A percentile compares a stretch with the other conserved stretches of the same genome.
Conservation (phyloP, 1,139 yeast genomes). For the Hansenula anomala region DNA sequence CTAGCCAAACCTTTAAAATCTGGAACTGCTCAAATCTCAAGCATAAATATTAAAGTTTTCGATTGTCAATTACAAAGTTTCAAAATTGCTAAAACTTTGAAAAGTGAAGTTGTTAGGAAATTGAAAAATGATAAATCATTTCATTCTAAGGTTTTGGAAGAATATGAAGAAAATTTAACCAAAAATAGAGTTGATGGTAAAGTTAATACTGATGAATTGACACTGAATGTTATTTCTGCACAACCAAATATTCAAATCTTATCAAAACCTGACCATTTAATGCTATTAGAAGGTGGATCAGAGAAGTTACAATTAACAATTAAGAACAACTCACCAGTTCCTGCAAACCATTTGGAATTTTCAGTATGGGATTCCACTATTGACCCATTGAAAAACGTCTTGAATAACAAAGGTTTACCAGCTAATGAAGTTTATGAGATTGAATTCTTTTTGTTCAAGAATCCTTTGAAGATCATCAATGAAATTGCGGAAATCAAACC, state of each 20-base stretch:
- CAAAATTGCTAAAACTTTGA: conserved; percentile 24
- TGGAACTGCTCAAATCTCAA: conserved; percentile 38
- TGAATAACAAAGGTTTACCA: conserved; percentile 39
- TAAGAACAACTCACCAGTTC: conserved; percentile 52
- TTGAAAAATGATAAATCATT: conserved; percentile 16
- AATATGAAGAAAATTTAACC: conserved; percentile 7
- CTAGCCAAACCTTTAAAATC: conserved; percentile 38
- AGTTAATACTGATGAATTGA: conserved; percentile 13
- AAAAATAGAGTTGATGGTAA: conserved; percentile 10
- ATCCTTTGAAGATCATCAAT: conserved; percentile 45
- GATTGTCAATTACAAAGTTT: conserved; percentile 37
- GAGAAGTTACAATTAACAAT: conserved; percentile 46
- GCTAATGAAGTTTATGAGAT: conserved; percentile 68
- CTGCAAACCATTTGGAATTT: conserved; percentile 54
- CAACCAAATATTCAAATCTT: conserved; percentile 62
- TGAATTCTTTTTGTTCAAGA: conserved; percentile 61
- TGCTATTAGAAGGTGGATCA: conserved; percentile 79
- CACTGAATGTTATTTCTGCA: conserved; percentile 46
- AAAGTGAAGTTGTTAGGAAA: conserved; percentile 21
- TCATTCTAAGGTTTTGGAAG: conserved; percentile 6
- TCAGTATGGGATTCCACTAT: conserved; percentile 72
- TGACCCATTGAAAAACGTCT: conserved; percentile 50
- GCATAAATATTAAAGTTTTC: conserved; percentile 41
- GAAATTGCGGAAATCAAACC: conserved; percentile 31
- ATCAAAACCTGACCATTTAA: conserved; percentile 49